A percentile compares a stretch with the other conserved stretches of the same genome.
Evolutionary conservation across 768 basidiomycete species (phyloP).

Genomic region (Candolleomyces eurysporus): DNA sequence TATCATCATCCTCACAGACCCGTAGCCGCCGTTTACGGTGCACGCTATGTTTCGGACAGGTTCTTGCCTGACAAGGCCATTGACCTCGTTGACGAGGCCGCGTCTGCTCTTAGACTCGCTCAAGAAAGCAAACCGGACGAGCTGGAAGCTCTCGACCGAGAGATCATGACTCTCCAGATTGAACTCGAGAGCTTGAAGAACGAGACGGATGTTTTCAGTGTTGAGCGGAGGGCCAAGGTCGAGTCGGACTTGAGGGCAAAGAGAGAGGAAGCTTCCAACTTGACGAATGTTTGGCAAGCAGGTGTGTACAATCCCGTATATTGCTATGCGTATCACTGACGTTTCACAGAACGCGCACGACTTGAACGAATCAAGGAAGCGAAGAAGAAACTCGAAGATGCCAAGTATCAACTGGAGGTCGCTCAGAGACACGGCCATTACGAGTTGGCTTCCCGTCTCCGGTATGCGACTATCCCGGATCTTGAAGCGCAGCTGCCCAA

Average conservation of each 20-base stretch:
- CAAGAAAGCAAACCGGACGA: conserved; percentile 89
- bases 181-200: conserved; percentile 89
- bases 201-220: conserved; percentile 80
- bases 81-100: conserved; percentile 92
- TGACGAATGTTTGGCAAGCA: conserved; percentile 72
- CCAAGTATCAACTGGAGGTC: conserved; percentile 83
- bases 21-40: conserved; percentile 77
- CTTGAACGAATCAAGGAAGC: conserved; percentile 69
- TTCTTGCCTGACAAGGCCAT: conserved; percentile 91
- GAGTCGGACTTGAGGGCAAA: conserved; percentile 61
- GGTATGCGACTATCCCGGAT: conserved; percentile 83
- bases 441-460: conserved; percentile 78
- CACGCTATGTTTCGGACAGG: conserved; percentile 84
- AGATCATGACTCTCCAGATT: conserved; percentile 84
- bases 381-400: conserved; percentile 74
- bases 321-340: not conserved
- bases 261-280: conserved; percentile 56
- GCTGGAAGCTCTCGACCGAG: conserved; percentile 77
- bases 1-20: not conserved
- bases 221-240: conserved; percentile 67
- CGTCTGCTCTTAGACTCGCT: conserved; percentile 79
- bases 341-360: conserved; percentile 55
- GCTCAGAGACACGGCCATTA: conserved; percentile 88
- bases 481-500: conserved; percentile 69
- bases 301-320: conserved; percentile 37